phyloP scores from a whole-genome alignment of 331 rosid species.

The Quercus lobata region DNA sequence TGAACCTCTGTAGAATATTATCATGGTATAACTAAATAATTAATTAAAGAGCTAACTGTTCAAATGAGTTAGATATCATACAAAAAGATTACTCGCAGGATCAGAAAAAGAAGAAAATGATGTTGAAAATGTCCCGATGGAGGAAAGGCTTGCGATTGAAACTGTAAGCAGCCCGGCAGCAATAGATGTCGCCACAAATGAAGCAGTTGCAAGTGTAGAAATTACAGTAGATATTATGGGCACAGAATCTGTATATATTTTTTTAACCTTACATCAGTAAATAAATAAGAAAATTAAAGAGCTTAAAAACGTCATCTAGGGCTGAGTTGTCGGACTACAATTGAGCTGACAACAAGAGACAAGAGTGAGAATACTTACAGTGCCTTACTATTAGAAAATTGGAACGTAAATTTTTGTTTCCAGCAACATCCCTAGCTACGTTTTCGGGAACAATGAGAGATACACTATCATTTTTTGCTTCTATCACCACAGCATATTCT shows the following conservation, averaged over 20 bases:
- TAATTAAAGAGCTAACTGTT: neutral
- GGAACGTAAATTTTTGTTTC: slow-evolving; percentile 84
- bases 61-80: slow-evolving; percentile 30
- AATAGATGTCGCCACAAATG: neutral
- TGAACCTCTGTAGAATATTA: neutral
- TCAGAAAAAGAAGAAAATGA: slow-evolving; percentile 56
- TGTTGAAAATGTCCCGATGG: slow-evolving; percentile 40
- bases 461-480: slow-evolving; percentile 45
- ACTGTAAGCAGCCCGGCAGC: slow-evolving; percentile 71
- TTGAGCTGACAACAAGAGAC: neutral
- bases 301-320: no score
- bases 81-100: slow-evolving; percentile 83
- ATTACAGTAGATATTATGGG: no score
- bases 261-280: slow-evolving; percentile 17
- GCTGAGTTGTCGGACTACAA: neutral
- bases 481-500: slow-evolving; percentile 51
- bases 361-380: slow-evolving; percentile 51
- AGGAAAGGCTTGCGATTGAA: slow-evolving; percentile 81
- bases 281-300: neutral
- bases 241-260: slow-evolving; percentile 35
- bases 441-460: slow-evolving; percentile 71
- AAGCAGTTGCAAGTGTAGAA: no score
- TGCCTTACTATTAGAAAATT: slow-evolving; percentile 84
- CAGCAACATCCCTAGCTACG: slow-evolving; percentile 66
- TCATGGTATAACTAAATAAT: neutral